Conservation (phyloP, 2,329 filamentous ascomycete species). For the Thielaviopsis ethacetica region DNA sequence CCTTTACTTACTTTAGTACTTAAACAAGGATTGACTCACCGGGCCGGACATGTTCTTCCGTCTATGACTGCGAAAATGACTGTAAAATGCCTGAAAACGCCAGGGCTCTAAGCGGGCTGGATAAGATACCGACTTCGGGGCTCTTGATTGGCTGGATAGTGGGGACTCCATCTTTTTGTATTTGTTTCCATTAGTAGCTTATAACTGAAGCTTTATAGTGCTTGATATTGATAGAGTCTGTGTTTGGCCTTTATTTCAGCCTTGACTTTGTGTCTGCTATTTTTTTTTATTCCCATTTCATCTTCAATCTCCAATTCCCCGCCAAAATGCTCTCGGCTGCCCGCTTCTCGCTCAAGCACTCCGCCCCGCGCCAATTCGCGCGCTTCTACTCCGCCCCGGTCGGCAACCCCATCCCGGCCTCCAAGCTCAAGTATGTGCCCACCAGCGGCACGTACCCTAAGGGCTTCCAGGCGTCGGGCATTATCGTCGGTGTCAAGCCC, state of each 20-base stretch:
- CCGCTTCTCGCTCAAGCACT: neutral
- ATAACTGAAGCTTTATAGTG: neutral
- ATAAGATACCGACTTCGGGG: neutral
- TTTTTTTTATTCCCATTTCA: neutral
- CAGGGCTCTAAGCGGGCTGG: neutral
- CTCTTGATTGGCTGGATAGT: neutral
- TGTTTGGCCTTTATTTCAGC: too few species aligned
- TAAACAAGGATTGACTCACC: neutral
- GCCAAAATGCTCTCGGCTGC: constrained; percentile 2
- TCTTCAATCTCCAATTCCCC: neutral
- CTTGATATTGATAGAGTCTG: too few species aligned
- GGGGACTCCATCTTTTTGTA: neutral
- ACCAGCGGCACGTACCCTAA: constrained; percentile 72
- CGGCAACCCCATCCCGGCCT: constrained; percentile 39
- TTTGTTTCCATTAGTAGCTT: neutral
- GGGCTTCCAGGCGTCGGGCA: constrained; percentile 75
- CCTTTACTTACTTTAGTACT: neutral
- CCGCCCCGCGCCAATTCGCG: constrained; percentile 2
- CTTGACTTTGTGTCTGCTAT: too few species aligned
- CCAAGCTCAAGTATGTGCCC: constrained; percentile 85
- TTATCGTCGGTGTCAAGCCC: constrained; percentile 85
- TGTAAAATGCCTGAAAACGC: neutral
- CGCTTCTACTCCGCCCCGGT: constrained; percentile 12
- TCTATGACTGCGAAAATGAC: neutral
- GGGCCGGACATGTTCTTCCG: constrained; percentile 8